A percentile compares a stretch with the other conserved stretches of the same genome.
These are phyloP conservation scores for Pseudognaphalium luteoalbum DNA, from an alignment of 129 eudicot genomes.

Conservation along the genomic window DNA sequence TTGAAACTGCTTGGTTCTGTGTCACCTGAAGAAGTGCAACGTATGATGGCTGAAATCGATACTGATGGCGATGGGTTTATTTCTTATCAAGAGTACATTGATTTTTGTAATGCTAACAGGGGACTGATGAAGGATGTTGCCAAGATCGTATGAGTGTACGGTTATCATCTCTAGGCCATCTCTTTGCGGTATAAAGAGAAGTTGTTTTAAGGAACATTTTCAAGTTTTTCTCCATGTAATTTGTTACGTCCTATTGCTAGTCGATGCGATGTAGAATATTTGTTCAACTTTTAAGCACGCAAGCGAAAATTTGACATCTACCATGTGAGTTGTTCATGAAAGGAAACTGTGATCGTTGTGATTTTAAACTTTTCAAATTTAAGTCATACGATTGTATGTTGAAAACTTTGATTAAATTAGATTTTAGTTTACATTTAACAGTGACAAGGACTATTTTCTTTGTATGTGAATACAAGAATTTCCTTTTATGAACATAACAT, in stretches of 20 bases:
- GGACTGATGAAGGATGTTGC: slow-evolving; percentile 87
- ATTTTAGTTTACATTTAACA: too few relatives aligned
- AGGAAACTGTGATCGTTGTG: background rate
- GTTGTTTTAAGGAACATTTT: background rate
- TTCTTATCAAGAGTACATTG: slow-evolving; percentile 69
- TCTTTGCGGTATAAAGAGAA: background rate
- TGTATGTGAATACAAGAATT: background rate
- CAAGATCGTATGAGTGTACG: slow-evolving; percentile 55
- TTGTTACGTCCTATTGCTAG: slow-evolving; percentile 16
- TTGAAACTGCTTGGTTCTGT: slow-evolving; percentile 73
- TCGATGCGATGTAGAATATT: slow-evolving; percentile 7
- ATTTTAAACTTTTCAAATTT: background rate
- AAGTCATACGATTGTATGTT: slow-evolving; percentile 7
- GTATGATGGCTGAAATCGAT: slow-evolving; percentile 83
- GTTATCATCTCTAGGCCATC: background rate
- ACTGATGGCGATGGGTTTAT: slow-evolving; percentile 80
- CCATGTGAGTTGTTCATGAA: slow-evolving; percentile 7
- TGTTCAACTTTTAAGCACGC: background rate
- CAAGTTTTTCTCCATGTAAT: slow-evolving; percentile 23
- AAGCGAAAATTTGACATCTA: slow-evolving; percentile 11
- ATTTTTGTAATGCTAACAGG: slow-evolving; percentile 63
- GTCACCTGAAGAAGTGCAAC: slow-evolving; percentile 56
- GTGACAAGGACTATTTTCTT: too few relatives aligned
- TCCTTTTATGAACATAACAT: background rate
- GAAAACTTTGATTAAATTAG: background rate